These are phyloP conservation scores for Peltaster fructicola DNA, from an alignment of 2,329 filamentous ascomycete species.

Conservation along the genomic window DNA sequence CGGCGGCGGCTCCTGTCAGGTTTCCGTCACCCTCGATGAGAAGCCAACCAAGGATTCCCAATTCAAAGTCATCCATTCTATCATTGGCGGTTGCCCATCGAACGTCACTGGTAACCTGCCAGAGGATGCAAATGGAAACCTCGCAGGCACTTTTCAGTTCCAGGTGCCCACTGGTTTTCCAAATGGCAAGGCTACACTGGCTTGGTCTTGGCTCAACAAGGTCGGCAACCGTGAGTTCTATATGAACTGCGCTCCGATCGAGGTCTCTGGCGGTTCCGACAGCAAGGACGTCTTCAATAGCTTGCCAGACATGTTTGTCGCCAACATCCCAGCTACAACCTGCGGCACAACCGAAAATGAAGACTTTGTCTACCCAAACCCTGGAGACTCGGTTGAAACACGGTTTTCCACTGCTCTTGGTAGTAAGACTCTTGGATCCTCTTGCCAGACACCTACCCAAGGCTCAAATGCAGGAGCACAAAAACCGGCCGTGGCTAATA, in stretches of 20 bases:
- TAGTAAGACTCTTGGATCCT: too few species aligned
- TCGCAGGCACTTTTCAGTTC: slow-evolving; percentile 34
- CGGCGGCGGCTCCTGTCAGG: slow-evolving; percentile 79
- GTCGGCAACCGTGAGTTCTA: slow-evolving; percentile 88
- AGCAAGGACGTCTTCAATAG: slow-evolving; percentile 33
- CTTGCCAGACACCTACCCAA: too few species aligned
- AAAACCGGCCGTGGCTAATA: too few species aligned
- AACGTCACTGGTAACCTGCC: slow-evolving; percentile 39
- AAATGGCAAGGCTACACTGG: slow-evolving; percentile 52
- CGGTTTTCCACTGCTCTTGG: slow-evolving; percentile 6
- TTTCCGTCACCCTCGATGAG: slow-evolving; percentile 62
- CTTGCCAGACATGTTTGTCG: slow-evolving; percentile 52
- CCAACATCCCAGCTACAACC: slow-evolving; percentile 37
- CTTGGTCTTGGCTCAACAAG: slow-evolving; percentile 80
- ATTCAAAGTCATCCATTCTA: slow-evolving; percentile 81
- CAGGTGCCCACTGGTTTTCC: slow-evolving; percentile 55
- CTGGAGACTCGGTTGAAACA: too few species aligned
- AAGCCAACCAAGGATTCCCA: slow-evolving; percentile 46
- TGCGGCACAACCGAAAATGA: slow-evolving; percentile 37
- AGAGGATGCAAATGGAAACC: slow-evolving; percentile 36
- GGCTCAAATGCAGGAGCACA: too few species aligned
- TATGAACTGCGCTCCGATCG: slow-evolving; percentile 78
- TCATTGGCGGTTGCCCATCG: slow-evolving; percentile 69
- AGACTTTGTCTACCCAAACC: slow-evolving; percentile 43
- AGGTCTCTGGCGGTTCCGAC: slow-evolving; percentile 33